These are phyloP conservation scores for Aspergillus kassunensis DNA, from an alignment of 495 filamentous ascomycete species.

Conservation along the genomic window DNA sequence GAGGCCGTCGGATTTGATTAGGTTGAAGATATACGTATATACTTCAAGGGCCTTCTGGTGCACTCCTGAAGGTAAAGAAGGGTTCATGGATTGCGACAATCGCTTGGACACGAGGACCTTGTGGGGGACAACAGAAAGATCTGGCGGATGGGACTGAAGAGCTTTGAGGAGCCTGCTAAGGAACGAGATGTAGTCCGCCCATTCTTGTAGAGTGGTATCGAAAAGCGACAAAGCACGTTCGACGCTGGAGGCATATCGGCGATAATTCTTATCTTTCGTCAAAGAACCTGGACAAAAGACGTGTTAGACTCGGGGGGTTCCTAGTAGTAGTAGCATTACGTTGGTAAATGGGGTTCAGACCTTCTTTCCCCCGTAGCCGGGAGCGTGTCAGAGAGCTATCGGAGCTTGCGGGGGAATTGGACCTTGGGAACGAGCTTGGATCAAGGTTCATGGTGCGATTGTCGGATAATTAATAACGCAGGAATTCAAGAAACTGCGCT, in stretches of 20 bases:
- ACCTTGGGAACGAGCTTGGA: conserved; percentile 58
- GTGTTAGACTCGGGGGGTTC: conserved; percentile 1
- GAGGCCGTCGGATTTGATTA: conserved; percentile 59
- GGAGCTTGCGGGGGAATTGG: conserved; percentile 72
- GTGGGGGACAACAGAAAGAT: conserved; percentile 69
- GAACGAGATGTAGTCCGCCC: conserved; percentile 99
- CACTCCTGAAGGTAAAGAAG: conserved; percentile 90
- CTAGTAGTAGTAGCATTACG: neutral
- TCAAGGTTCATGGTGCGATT: conserved; percentile 66
- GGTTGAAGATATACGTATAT: conserved; percentile 76
- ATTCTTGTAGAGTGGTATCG: conserved; percentile 92
- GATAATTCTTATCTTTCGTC: conserved; percentile 85
- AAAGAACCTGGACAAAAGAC: conserved; percentile 48
- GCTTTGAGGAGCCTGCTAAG: conserved; percentile 73
- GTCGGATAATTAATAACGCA: conserved; percentile 24
- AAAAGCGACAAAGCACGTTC: conserved; percentile 87
- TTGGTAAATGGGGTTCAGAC: conserved; percentile 23
- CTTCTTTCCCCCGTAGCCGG: conserved; percentile 50
- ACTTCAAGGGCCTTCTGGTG: conserved; percentile 97
- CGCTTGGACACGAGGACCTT: conserved; percentile 83
- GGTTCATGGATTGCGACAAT: conserved; percentile 91
- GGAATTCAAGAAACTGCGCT: conserved; percentile 17
- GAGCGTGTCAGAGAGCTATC: conserved; percentile 67
- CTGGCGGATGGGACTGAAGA: conserved; percentile 77
- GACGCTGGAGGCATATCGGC: conserved; percentile 83